Percentiles rank a stretch among this genome's conserved stretches.
These are phyloP conservation scores for Kurtzmaniella quercitrusa DNA, from an alignment of 1,139 yeast genomes.

Conservation along the genomic window DNA sequence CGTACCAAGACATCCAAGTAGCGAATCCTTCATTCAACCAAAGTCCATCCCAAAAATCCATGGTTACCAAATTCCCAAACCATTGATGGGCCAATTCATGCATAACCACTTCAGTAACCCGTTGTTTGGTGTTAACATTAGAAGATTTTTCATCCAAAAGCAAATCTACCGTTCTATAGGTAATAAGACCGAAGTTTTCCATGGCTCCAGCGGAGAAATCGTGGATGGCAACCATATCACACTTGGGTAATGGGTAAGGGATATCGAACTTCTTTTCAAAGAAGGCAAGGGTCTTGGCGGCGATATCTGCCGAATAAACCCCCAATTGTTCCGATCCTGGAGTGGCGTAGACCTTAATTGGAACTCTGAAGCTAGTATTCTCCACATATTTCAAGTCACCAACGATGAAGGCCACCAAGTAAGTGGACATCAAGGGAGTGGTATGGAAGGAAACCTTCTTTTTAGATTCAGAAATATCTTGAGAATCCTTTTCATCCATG, in stretches of 20 bases:
- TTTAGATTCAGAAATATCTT: constrained; percentile 38
- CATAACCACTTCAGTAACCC: constrained; percentile 83
- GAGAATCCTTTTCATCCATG: constrained; percentile 64
- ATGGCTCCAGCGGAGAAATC: constrained; percentile 78
- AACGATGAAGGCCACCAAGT: constrained; percentile 71
- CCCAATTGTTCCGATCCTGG: constrained; percentile 65
- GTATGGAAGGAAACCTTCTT: constrained; percentile 46
- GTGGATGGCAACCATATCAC: constrained; percentile 74
- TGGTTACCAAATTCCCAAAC: constrained; percentile 89
- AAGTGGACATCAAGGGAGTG: constrained; percentile 77
- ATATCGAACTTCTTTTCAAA: constrained; percentile 62
- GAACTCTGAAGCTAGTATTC: constrained; percentile 52
- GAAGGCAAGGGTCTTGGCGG: constrained; percentile 64
- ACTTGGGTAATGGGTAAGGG: constrained; percentile 68
- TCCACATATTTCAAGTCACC: constrained; percentile 77
- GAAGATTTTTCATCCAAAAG: constrained; percentile 64
- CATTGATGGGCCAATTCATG: constrained; percentile 93
- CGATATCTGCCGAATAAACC: constrained; percentile 56
- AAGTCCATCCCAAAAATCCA: constrained; percentile 94
- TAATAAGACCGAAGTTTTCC: constrained; percentile 90
- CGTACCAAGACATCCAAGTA: constrained; percentile 82
- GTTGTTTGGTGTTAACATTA: constrained; percentile 63
- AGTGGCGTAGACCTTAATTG: constrained; percentile 70
- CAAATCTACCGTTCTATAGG: constrained; percentile 75
- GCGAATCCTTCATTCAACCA: constrained; percentile 93